Percentiles rank a stretch among this genome's conserved stretches.
phyloP scores from a whole-genome alignment of 441 rosid genomes.

The Viola pubescens region DNA sequence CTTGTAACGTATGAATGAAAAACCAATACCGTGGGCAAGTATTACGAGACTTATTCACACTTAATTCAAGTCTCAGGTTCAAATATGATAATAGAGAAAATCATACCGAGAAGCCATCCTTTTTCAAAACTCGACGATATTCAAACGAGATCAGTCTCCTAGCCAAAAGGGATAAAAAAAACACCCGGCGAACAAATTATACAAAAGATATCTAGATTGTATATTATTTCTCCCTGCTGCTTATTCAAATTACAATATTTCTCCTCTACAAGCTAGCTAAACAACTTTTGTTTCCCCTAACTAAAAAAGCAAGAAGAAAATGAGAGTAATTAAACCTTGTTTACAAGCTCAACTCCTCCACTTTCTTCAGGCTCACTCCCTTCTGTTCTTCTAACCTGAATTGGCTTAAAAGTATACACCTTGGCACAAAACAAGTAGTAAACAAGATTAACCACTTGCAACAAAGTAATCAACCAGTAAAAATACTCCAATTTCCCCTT shows the following conservation, averaged over 20 bases:
- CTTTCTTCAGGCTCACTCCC: conserved; percentile 17
- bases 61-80: too few relatives aligned
- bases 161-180: too few relatives aligned
- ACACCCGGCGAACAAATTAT: neutral
- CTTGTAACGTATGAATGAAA: too few relatives aligned
- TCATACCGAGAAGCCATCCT: too few relatives aligned
- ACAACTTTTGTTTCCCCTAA: neutral
- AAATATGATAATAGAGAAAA: too few relatives aligned
- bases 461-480: conserved; percentile 65
- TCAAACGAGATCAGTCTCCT: too few relatives aligned
- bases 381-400: conserved; percentile 37
- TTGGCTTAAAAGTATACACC: conserved; percentile 65
- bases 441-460: conserved; percentile 55
- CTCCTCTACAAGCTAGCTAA: neutral
- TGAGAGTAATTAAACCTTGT: conserved; percentile 21
- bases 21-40: too few relatives aligned
- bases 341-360: conserved; percentile 31
- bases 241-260: neutral
- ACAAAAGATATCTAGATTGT: neutral
- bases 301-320: too few relatives aligned
- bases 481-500: conserved; percentile 77
- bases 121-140: too few relatives aligned
- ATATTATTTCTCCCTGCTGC: neutral
- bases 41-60: too few relatives aligned
- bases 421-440: conserved; percentile 66